A percentile compares a stretch with the other conserved stretches of the same genome.
phyloP scores from a whole-genome alignment of 2,329 filamentous ascomycete genomes.

The Fusarium anguioides region DNA sequence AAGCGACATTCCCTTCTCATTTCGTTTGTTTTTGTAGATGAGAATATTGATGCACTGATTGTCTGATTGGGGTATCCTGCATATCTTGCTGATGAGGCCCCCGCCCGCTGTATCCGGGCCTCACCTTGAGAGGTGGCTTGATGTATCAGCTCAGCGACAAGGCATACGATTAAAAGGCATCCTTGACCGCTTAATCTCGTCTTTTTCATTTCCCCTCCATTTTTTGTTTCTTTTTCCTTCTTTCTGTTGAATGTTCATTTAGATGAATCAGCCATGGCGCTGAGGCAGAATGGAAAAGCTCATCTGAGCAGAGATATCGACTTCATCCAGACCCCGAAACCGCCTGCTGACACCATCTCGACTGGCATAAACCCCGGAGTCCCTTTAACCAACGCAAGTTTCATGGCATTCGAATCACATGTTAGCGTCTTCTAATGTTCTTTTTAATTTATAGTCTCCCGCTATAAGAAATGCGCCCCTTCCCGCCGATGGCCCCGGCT shows the following conservation, averaged over 20 bases:
- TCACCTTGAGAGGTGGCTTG: conserved; percentile 32
- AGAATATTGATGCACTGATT: too few relatives aligned
- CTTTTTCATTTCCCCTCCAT: not conserved
- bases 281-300: conserved; percentile 32
- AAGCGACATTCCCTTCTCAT: not conserved
- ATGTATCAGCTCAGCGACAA: conserved; percentile 3
- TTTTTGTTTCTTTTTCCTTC: not conserved
- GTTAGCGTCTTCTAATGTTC: not conserved
- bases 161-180: conserved; percentile 1
- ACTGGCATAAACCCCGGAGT: conserved; percentile 36
- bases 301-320: conserved; percentile 39
- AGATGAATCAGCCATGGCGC: conserved; percentile 16
- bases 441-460: conserved; percentile 73
- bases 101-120: conserved; percentile 23
- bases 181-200: conserved; percentile 33
- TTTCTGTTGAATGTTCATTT: not conserved
- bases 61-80: not conserved
- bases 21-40: not conserved
- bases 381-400: conserved; percentile 29
- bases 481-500: conserved; percentile 84
- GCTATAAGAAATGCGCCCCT: conserved; percentile 92
- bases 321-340: conserved; percentile 38
- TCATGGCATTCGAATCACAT: too few relatives aligned
- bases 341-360: conserved; percentile 26
- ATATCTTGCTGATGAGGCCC: conserved; percentile 15